Percentiles rank a stretch among this genome's conserved stretches.
Conservation (phyloP, 176 grass and related monocot genomes). For the Bolboschoenus planiculmis region DNA sequence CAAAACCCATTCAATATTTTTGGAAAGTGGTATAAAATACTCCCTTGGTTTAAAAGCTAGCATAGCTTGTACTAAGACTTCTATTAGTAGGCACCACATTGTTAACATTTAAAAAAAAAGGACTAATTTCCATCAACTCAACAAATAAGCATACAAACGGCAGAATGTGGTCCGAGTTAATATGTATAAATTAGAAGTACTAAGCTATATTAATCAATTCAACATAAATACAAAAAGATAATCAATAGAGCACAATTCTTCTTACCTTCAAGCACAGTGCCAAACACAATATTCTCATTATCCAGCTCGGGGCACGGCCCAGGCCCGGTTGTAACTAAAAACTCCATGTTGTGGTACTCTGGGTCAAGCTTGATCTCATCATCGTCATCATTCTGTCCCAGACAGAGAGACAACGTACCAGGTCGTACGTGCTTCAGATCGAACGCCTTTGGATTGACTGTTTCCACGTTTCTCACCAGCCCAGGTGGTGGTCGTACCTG, state of each 20-base stretch:
- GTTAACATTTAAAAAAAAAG: background rate
- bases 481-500: conserved; percentile 47
- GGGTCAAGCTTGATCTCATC: conserved; percentile 67
- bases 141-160: background rate
- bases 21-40: background rate
- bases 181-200: background rate
- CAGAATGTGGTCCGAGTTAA: background rate
- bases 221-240: background rate
- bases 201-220: background rate
- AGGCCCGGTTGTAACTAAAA: conserved; percentile 89
- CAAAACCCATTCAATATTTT: background rate
- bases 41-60: background rate
- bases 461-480: conserved; percentile 60
- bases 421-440: conserved; percentile 59
- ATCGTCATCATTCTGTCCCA: conserved; percentile 82
- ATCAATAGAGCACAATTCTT: background rate
- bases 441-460: conserved; percentile 67
- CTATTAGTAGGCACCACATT: background rate
- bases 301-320: conserved; percentile 86
- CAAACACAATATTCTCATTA: conserved; percentile 87
- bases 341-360: conserved; percentile 85
- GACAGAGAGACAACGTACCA: conserved; percentile 78
- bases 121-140: background rate
- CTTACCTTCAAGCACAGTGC: conserved; percentile 95
- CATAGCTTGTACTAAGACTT: background rate